Conservation (phyloP, 192 early-diverging fungal genomes). For the Mortierella alpina region DNA sequence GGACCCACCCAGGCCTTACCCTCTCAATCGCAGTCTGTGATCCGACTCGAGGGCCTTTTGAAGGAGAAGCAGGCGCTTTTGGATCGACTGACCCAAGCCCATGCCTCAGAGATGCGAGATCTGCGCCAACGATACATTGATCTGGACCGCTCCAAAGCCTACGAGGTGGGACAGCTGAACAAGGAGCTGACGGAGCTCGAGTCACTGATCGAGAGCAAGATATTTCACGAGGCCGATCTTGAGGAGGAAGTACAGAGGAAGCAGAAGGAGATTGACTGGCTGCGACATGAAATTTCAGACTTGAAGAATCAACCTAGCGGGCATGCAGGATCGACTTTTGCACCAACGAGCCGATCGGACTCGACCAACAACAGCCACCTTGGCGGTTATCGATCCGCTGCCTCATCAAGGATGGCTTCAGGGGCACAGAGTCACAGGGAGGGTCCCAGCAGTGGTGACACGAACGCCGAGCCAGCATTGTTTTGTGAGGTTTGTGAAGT, state of each 20-base stretch:
- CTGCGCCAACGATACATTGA: constrained; percentile 63
- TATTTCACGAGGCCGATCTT: constrained; percentile 78
- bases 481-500: constrained; percentile 82
- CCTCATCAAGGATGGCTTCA: background rate
- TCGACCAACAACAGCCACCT: background rate
- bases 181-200: constrained; percentile 76
- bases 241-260: constrained; percentile 66
- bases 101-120: constrained; percentile 63
- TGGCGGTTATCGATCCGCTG: background rate
- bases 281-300: constrained; percentile 60
- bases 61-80: constrained; percentile 61
- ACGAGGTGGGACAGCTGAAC: constrained; percentile 67
- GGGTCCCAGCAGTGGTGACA: background rate
- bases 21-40: constrained; percentile 36
- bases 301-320: constrained; percentile 55
- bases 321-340: background rate
- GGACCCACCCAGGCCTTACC: constrained; percentile 13
- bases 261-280: constrained; percentile 51
- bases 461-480: constrained; percentile 10
- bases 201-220: constrained; percentile 77
- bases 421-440: background rate
- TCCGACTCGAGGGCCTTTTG: constrained; percentile 51
- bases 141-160: constrained; percentile 69
- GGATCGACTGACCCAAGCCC: constrained; percentile 54
- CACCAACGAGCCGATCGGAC: background rate